Evolutionary conservation across 2,329 filamentous ascomycete genomes (phyloP).

Genomic region (Nothophaeocryptopus gaeumannii): DNA sequence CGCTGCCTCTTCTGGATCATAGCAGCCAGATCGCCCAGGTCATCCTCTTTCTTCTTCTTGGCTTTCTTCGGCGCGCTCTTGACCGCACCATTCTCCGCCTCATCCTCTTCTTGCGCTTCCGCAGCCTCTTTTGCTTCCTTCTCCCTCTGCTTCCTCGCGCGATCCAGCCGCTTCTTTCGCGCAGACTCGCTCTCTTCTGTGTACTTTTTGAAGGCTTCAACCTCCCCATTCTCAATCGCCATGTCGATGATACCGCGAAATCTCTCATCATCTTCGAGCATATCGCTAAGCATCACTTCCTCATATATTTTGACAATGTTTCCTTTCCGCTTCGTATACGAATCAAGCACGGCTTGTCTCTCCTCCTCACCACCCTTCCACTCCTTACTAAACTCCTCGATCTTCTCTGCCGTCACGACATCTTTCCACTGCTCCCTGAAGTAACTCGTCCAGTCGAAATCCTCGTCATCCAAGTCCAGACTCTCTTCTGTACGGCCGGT

Average conservation of each 20-base stretch:
- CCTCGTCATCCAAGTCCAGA: conserved; percentile 60
- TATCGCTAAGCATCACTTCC: conserved; percentile 80
- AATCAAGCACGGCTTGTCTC: conserved; percentile 68
- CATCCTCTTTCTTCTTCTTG: conserved; percentile 37
- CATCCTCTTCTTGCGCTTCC: conserved; percentile 67
- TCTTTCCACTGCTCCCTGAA: conserved; percentile 81
- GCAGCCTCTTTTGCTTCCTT: conserved; percentile 66
- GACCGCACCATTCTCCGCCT: conserved; percentile 48
- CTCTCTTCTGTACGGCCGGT: conserved; percentile 87
- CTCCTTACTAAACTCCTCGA: conserved; percentile 69
- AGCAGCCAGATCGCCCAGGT: conserved; percentile 59
- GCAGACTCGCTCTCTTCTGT: conserved; percentile 61
- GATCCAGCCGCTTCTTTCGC: conserved; percentile 48
- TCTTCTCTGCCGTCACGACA: conserved; percentile 69
- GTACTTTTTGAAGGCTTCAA: conserved; percentile 67
- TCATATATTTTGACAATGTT: conserved; percentile 76
- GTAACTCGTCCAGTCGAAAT: conserved; percentile 86
- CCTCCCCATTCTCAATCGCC: conserved; percentile 69
- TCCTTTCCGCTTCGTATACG: conserved; percentile 71
- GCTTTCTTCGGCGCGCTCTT: conserved; percentile 55
- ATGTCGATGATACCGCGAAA: conserved; percentile 78
- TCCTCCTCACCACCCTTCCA: conserved; percentile 91
- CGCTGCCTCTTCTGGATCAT: conserved; percentile 72
- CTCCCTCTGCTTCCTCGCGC: conserved; percentile 61
- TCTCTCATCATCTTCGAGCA: conserved; percentile 78